Evolutionary conservation across 2,329 filamentous ascomycete species (phyloP), one percentile per base, ranked within the genome.

Genomic region (Xenosphaeropsis pyriputrescens): DNA sequence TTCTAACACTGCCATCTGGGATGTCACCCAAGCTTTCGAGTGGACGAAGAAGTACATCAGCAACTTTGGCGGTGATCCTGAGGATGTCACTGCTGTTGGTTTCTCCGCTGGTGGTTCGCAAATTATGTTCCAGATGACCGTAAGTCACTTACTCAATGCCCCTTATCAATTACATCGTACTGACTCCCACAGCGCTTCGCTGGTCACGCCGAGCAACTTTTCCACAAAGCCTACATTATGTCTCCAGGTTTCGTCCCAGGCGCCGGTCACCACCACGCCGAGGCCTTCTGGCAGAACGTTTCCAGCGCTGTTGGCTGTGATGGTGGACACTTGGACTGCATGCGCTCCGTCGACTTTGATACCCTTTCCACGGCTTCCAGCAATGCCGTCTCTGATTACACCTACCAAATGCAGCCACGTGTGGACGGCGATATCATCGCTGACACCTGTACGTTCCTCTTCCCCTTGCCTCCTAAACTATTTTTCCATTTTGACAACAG

Each of bases 91-190:
- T 2, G 64, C 61, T 2, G 63, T 64, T 57, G 67, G 65, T 3
- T 62, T 68, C 43, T 67, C 62, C n/a, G 65, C 67, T 2, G 67
- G 68, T 4, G 67, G 39, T 31, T 45, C 45, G 31, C 60, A 62
- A 7, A 57, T 63, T 17, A 29, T 50, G 16, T 56, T 56, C 43
- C 51, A 54, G 32, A 42, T 55, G 22, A 56, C 52, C 7, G 43
- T 50, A 43, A 8, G 42, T 37, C 32, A 8, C 29, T 6, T 26
- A 3, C 12, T 14, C 15, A 26, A 26, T 16, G 18, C 11, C 2
- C 3, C 8, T 18, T 33, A 13, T 15, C 30, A 5, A 18, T 36
- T 30, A 14, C 31, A 42, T 18, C 39, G 15, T 18, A 34, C 26
- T 33, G 15, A 19, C 15, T 17, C 17, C 15, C 31, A 6, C 19